phyloP scores from a whole-genome alignment of 2,329 filamentous ascomycete species.

The Cordyceps javanica region DNA sequence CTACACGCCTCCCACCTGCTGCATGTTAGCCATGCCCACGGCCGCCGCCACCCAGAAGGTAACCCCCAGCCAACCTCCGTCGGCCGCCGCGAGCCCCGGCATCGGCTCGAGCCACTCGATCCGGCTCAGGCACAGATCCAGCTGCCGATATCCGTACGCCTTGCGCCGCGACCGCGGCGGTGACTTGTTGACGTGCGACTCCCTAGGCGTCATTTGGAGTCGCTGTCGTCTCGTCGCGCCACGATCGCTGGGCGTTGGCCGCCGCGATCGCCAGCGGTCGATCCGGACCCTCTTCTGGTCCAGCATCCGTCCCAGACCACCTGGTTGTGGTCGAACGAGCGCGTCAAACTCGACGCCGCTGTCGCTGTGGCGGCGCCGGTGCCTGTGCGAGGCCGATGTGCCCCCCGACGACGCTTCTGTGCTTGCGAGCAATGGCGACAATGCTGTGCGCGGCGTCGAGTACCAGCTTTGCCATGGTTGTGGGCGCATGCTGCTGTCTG shows the following conservation, averaged over 20 bases:
- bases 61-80: not conserved
- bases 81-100: not conserved
- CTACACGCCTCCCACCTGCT: not conserved
- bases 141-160: not conserved
- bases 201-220: not conserved
- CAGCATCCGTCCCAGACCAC: not conserved
- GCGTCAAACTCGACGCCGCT: not conserved
- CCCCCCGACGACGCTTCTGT: not conserved
- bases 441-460: not conserved
- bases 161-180: not conserved
- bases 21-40: not conserved
- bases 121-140: not conserved
- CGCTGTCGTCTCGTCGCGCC: not conserved
- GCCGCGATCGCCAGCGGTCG: not conserved
- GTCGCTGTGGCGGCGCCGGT: not conserved
- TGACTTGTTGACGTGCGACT: not conserved
- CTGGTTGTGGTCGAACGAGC: not conserved
- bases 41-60: not conserved
- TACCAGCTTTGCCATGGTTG: not conserved
- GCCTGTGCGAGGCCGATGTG: not conserved
- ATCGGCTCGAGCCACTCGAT: not conserved
- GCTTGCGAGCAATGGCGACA: not conserved
- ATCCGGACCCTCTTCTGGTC: not conserved
- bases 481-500: not conserved
- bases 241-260: not conserved